Evolutionary conservation across 2,329 filamentous ascomycete species (phyloP).

Genomic region (Lanzia echinophila): DNA sequence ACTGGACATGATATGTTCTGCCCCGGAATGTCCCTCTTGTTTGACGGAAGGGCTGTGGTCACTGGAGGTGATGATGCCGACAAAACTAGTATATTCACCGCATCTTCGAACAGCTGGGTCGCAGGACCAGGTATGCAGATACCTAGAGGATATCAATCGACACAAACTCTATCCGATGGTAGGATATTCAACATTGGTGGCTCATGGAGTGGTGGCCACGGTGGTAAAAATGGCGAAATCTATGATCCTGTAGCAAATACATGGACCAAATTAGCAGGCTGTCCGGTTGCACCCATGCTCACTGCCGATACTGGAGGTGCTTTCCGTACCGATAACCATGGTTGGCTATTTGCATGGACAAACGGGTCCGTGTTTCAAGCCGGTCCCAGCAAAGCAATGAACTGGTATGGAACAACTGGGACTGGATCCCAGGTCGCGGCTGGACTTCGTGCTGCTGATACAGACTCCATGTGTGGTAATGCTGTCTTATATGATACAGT

Average conservation of each 20-base stretch:
- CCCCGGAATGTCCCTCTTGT: constrained; percentile 15
- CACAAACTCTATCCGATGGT: constrained; percentile 29
- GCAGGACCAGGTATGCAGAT: constrained; percentile 3
- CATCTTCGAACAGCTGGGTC: constrained; percentile 21
- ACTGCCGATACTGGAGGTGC: constrained; percentile 40
- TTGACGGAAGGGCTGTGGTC: constrained; percentile 11
- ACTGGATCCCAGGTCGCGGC: constrained; percentile 37
- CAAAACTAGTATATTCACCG: constrained; percentile 13
- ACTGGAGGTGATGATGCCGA: constrained; percentile 13
- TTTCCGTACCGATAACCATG: constrained; percentile 47
- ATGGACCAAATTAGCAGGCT: constrained; percentile 41
- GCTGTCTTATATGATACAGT: constrained; percentile 52
- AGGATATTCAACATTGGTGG: constrained; percentile 51
- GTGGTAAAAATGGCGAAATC: constrained; percentile 50
- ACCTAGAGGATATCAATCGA: constrained; percentile 7
- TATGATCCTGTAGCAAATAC: constrained; percentile 39
- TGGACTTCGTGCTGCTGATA: constrained; percentile 37
- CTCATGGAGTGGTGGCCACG: constrained; percentile 43
- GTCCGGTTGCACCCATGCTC: constrained; percentile 42
- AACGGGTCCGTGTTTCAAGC: constrained; percentile 22
- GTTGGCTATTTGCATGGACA: constrained; percentile 34
- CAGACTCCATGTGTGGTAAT: constrained; percentile 49
- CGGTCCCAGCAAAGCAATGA: constrained; percentile 38
- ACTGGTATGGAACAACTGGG: constrained; percentile 47
- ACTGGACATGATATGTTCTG: constrained; percentile 21